A percentile compares a stretch with the other conserved stretches of the same genome.
phyloP scores from a whole-genome alignment of 1,139 yeast genomes.

The Arxiozyma telluris region DNA sequence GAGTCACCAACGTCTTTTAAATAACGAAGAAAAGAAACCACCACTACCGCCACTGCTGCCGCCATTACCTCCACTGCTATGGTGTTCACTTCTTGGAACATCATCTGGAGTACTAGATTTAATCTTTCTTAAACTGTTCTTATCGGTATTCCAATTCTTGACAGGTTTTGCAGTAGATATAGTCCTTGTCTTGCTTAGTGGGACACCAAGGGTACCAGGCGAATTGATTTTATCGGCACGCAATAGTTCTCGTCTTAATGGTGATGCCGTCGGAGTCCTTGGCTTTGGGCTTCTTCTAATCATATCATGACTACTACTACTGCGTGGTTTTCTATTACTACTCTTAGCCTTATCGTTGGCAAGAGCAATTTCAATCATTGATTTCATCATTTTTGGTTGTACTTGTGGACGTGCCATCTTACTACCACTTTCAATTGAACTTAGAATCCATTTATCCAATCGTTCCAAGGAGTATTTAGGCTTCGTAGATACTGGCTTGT shows the following conservation, averaged over 20 bases:
- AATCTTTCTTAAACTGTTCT: not conserved
- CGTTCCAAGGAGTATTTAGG: not conserved
- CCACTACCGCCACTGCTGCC: conserved; percentile 2
- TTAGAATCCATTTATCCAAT: not conserved
- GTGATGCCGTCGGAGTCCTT: not conserved
- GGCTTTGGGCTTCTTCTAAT: not conserved
- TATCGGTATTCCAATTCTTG: not conserved
- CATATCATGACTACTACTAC: not conserved
- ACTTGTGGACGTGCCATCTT: conserved; percentile 1
- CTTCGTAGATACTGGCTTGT: not conserved
- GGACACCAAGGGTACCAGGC: not conserved
- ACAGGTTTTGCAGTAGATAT: conserved; percentile 3
- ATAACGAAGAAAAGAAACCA: conserved; percentile 1
- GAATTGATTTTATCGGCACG: not conserved
- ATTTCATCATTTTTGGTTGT: conserved; percentile 1
- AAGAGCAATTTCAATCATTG: conserved; percentile 6
- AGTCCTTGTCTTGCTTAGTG: not conserved
- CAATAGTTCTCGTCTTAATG: not conserved
- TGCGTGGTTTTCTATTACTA: not conserved
- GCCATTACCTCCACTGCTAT: not conserved
- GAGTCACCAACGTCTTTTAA: not conserved
- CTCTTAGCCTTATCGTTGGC: not conserved
- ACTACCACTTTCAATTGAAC: not conserved
- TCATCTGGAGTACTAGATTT: conserved; percentile 2
- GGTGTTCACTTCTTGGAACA: not conserved